Evolutionary conservation across 169 alveolate species (phyloP).

Genomic region (Plasmodium gonderi): DNA sequence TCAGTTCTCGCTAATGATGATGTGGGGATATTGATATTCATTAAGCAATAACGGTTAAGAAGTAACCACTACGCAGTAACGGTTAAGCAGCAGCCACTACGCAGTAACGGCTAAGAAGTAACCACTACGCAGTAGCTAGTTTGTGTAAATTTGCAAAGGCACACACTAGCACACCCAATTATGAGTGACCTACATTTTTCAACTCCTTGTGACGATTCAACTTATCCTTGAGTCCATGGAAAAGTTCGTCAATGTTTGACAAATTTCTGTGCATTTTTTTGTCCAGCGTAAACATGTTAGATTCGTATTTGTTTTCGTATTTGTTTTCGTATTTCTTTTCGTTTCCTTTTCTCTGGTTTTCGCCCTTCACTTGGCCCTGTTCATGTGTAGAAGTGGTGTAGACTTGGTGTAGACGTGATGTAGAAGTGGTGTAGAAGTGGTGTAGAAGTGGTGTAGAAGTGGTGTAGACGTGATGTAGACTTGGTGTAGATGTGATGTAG

Average conservation of each 20-base stretch:
- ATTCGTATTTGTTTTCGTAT: constrained; percentile 2
- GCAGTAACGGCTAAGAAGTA: no score
- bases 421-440: not conserved
- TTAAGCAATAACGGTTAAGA: no score
- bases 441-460: no score
- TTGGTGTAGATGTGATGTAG: no score
- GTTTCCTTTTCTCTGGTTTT: not conserved
- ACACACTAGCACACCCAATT: not conserved
- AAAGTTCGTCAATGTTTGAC: constrained; percentile 10
- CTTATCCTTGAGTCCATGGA: constrained; percentile 24
- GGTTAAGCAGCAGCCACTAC: not conserved
- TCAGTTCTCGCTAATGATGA: constrained; percentile 30
- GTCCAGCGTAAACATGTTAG: constrained; percentile 41
- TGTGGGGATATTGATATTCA: not conserved
- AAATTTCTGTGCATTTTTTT: constrained; percentile 49
- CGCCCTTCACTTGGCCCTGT: not conserved
- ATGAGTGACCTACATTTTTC: constrained; percentile 15
- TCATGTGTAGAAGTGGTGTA: not conserved
- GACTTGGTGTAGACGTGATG: no score
- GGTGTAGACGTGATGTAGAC: no score
- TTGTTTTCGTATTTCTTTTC: constrained; percentile 6
- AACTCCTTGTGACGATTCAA: constrained; percentile 43
- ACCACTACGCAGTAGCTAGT: not conserved
- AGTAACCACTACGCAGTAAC: not conserved
- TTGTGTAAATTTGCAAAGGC: not conserved